These are phyloP conservation scores for Malassezia sp. DNA, from an alignment of 1,284 basidiomycete genomes.

Conservation along the genomic window DNA sequence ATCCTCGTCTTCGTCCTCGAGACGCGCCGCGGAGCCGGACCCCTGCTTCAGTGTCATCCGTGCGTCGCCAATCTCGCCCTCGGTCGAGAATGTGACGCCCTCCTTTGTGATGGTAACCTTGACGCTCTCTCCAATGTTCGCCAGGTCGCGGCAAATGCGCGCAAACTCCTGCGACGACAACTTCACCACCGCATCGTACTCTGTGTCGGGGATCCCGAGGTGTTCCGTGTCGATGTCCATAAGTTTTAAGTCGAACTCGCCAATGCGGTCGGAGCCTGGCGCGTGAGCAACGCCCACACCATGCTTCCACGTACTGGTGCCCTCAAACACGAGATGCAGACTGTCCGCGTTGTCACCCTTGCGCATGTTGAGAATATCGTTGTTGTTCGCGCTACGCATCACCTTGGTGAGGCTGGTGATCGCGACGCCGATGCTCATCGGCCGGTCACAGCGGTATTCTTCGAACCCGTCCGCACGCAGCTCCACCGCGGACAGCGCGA, in stretches of 20 bases:
- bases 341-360: constrained; percentile 84
- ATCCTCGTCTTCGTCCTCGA: constrained; percentile 34
- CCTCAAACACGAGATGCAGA: constrained; percentile 80
- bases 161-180: constrained; percentile 79
- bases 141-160: constrained; percentile 84
- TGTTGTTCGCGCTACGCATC: constrained; percentile 91
- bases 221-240: constrained; percentile 96
- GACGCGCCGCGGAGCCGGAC: constrained; percentile 46
- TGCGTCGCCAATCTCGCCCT: constrained; percentile 89
- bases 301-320: constrained; percentile 68
- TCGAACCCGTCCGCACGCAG: constrained; percentile 47
- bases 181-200: constrained; percentile 86
- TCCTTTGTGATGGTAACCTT: constrained; percentile 94
- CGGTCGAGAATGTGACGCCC: constrained; percentile 82
- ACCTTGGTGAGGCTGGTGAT: constrained; percentile 85
- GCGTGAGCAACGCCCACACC: background rate
- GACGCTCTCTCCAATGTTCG: constrained; percentile 84
- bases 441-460: constrained; percentile 80
- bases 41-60: constrained; percentile 71
- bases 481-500: constrained; percentile 81
- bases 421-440: constrained; percentile 60
- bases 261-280: constrained; percentile 85
- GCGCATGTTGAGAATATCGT: constrained; percentile 82
- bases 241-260: constrained; percentile 97
- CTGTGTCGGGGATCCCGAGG: constrained; percentile 93